Evolutionary conservation across 257 asterid genomes (phyloP).

Genomic region (Solanum appendiculatum): DNA sequence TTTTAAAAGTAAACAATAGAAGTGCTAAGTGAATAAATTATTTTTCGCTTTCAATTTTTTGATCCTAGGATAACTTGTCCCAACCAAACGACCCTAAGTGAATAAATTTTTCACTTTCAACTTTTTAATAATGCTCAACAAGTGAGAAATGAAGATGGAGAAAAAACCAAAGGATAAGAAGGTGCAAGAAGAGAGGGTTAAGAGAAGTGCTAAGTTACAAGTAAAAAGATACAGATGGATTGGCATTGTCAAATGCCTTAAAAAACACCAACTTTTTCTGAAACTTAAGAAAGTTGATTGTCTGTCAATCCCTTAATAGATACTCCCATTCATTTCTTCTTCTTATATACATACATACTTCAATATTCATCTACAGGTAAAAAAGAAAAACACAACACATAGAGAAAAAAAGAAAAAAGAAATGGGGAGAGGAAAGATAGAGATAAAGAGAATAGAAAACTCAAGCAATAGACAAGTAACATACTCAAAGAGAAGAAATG

Average conservation of each 20-base stretch:
- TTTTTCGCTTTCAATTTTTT: too few species aligned
- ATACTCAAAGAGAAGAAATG: slow-evolving; percentile 60
- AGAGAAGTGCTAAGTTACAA: background rate
- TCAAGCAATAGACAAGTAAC: slow-evolving; percentile 65
- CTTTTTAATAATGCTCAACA: background rate
- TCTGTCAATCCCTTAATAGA: slow-evolving; percentile 3
- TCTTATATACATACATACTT: background rate
- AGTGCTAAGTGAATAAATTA: too few species aligned
- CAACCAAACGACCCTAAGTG: too few species aligned
- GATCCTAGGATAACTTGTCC: too few species aligned
- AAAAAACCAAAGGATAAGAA: background rate
- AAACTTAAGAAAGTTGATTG: slow-evolving; percentile 6
- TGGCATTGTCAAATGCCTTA: background rate
- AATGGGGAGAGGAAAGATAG: slow-evolving; percentile 27
- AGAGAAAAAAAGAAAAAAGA: background rate
- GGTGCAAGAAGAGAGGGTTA: background rate
- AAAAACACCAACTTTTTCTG: background rate
- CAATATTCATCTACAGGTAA: background rate
- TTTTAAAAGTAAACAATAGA: too few species aligned
- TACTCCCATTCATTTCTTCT: background rate
- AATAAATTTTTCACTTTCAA: background rate
- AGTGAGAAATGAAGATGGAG: background rate
- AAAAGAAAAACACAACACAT: slow-evolving; percentile 1
- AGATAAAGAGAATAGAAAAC: slow-evolving; percentile 55
- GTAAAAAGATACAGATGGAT: background rate